Conservation (phyloP, 257 asterid genomes). For the Anisodus tanguticus region DNA sequence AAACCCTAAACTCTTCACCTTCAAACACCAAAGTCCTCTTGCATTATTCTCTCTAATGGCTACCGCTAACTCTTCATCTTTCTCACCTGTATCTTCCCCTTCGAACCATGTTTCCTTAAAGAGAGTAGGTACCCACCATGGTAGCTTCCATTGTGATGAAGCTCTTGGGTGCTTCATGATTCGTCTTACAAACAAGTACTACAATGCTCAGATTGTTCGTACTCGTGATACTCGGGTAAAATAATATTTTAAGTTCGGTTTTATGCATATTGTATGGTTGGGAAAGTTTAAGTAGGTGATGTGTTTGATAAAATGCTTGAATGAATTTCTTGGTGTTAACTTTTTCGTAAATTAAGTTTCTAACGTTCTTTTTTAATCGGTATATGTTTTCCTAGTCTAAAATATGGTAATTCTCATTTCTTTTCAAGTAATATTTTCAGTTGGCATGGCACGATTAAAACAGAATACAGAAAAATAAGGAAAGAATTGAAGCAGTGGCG, state of each 20-base stretch:
- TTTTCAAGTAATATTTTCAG: too few species aligned
- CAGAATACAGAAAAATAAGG: too few species aligned
- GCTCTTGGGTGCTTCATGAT: conserved; percentile 42
- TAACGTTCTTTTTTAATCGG: too few species aligned
- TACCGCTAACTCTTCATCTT: conserved; percentile 4
- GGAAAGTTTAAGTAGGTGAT: not conserved
- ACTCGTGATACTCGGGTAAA: conserved; percentile 35
- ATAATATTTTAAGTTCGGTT: too few species aligned
- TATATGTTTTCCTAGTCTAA: too few species aligned
- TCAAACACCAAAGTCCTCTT: not conserved
- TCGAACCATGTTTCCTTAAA: conserved; percentile 19
- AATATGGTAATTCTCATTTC: too few species aligned
- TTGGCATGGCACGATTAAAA: too few species aligned
- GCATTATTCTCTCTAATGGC: conserved; percentile 23
- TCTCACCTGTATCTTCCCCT: conserved; percentile 28
- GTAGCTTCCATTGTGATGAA: conserved; percentile 42
- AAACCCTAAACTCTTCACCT: conserved; percentile 25
- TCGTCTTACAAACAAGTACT: conserved; percentile 36
- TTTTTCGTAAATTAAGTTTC: too few species aligned
- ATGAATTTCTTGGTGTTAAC: not conserved
- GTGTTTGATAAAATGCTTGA: not conserved
- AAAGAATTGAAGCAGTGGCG: not conserved
- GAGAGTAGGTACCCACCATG: conserved; percentile 39
- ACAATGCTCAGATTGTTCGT: conserved; percentile 37
- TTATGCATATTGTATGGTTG: not conserved